Percentiles rank a stretch among this genome's conserved stretches.
Conservation (phyloP, 164 flowering plant genomes). For the Vitis rotundifolia region DNA sequence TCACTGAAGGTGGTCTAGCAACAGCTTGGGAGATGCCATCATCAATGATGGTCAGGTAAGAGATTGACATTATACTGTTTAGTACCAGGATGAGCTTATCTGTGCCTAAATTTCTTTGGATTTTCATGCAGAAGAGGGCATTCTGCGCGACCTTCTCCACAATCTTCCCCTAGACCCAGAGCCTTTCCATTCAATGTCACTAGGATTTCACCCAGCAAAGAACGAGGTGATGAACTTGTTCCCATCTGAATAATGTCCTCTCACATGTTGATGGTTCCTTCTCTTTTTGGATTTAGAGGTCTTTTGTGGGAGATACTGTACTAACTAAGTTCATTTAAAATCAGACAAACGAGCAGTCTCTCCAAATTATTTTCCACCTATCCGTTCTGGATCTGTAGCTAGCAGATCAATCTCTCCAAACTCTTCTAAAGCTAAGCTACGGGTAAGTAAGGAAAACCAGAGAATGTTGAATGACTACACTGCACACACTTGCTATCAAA, state of each 20-base stretch:
- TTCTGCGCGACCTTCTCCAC: slow-evolving; percentile 8
- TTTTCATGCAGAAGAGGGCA: slow-evolving; percentile 22
- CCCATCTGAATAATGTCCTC: not conserved
- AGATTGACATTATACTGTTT: not conserved
- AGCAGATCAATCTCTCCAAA: slow-evolving; percentile 29
- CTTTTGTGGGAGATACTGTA: not conserved
- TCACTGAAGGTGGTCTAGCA: slow-evolving; percentile 16
- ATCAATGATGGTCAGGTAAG: slow-evolving; percentile 21
- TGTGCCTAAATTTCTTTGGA: not conserved
- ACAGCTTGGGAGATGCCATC: slow-evolving; percentile 10
- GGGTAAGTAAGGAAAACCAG: slow-evolving; percentile 22
- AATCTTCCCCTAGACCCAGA: slow-evolving; percentile 15
- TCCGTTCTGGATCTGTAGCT: slow-evolving; percentile 34
- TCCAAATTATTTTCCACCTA: slow-evolving; percentile 25
- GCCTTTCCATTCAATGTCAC: slow-evolving; percentile 29
- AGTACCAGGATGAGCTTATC: not conserved
- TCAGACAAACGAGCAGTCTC: slow-evolving; percentile 34
- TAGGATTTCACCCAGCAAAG: slow-evolving; percentile 19
- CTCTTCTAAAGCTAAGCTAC: slow-evolving; percentile 1
- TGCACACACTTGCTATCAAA: too few relatives aligned
- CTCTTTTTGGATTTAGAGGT: not conserved
- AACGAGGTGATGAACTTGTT: slow-evolving; percentile 15
- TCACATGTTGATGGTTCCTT: not conserved
- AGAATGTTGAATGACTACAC: not conserved
- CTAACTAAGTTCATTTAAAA: not conserved